Evolutionary conservation across 164 flowering plant species (phyloP), one percentile per base, ranked within the genome.

Genomic region (Amborella trichopoda): DNA sequence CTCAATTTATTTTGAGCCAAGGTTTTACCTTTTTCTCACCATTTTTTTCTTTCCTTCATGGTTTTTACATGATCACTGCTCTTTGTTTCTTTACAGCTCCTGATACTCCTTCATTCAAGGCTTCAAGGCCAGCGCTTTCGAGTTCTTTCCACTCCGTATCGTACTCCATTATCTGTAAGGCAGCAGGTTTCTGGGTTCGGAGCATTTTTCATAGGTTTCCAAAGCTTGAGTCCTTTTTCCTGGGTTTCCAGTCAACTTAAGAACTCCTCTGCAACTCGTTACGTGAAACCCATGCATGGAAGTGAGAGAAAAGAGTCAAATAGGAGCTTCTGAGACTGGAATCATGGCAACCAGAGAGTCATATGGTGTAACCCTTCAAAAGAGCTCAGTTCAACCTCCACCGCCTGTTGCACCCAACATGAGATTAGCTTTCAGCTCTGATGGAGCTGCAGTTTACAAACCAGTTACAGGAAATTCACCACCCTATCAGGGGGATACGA

Each of bases 361-460:
- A n/a, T 38, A 16, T 22, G 20, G 41, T 4, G 41, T 22, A n/a
- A 0, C 41, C 41, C n/a, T 11, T 38, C 17, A 16, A 9, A 10
- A 16, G n/a, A 22, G 41, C 41, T 38, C 41, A 2, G 41, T 22
- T 19, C 41, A 38, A 22, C 16, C 41, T 6, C 17, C 41, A 3
- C 14, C 41, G 41, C 21, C 41, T 38, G 23, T 22, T 18, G 46
- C 28, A 42, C 49, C 33, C 39, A 72, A 61, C 68, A 77, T 81
- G 84, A 70, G 80, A 21, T 23, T 78, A 32, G 56, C 71, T 11
- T 75, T 59, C 61, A 50, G 70, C 23, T 22, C 75, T 2, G 86
- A 73, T 28, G 87, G 89, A 3, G 53, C 75, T 1, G 62, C 78
- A 2, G 65, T 70, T 18, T 79, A 79, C 69, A 70, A 70, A 42